phyloP scores from a whole-genome alignment of 306 rosid species.

The Fragaria vesca region DNA sequence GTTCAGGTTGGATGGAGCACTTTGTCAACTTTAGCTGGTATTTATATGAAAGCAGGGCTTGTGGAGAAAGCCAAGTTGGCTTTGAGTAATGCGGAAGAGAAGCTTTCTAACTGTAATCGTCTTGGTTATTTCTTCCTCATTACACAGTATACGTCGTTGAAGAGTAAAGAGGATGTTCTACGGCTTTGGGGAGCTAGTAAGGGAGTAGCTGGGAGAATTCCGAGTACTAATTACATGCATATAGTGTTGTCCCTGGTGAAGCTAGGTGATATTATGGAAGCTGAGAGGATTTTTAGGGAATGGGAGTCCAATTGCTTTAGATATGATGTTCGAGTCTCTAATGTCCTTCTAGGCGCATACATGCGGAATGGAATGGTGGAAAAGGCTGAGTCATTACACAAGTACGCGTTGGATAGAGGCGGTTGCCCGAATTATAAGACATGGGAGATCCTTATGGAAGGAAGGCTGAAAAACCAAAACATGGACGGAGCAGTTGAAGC shows the following conservation, averaged over 20 bases:
- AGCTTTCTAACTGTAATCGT: conserved; percentile 49
- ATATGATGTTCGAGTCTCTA: conserved; percentile 76
- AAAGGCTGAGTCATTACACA: conserved; percentile 69
- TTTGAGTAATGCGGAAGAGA: conserved; percentile 57
- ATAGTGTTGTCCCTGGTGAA: conserved; percentile 61
- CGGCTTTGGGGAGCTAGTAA: conserved; percentile 73
- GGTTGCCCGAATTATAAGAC: conserved; percentile 84
- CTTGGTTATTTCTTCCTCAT: conserved; percentile 82
- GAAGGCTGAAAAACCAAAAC: conserved; percentile 49
- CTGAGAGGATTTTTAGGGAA: conserved; percentile 60
- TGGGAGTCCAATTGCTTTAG: conserved; percentile 65
- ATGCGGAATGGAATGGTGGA: conserved; percentile 66
- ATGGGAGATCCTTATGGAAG: conserved; percentile 88
- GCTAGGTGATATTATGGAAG: conserved; percentile 56
- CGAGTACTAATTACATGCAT: conserved; percentile 73
- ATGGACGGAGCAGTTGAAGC: conserved; percentile 59
- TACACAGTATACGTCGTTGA: conserved; percentile 63
- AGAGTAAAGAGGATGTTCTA: conserved; percentile 58
- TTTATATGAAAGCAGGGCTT: conserved; percentile 54
- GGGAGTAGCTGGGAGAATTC: conserved; percentile 56
- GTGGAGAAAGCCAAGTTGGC: conserved; percentile 53
- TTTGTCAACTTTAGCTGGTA: conserved; percentile 62
- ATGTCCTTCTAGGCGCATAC: conserved; percentile 85
- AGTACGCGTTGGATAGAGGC: conserved; percentile 65
- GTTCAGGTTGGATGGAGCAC: conserved; percentile 91